phyloP scores from a whole-genome alignment of 768 basidiomycete genomes.

The Russula sp. region DNA sequence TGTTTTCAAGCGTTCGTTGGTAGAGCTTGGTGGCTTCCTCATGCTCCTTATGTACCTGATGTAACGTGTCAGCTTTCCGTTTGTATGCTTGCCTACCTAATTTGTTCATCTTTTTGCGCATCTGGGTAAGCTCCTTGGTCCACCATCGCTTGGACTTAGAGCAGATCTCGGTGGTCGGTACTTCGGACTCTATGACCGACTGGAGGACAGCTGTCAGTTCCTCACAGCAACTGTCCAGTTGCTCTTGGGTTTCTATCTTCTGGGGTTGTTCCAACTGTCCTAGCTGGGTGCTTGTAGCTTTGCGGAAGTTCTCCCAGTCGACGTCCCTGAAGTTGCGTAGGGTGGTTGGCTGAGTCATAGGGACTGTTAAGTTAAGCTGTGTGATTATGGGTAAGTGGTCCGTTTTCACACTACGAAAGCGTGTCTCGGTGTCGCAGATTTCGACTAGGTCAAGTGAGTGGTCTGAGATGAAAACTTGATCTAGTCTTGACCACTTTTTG shows the following conservation, averaged over 20 bases:
- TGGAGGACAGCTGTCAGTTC: not conserved
- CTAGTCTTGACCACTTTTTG: not conserved
- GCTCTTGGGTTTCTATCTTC: not conserved
- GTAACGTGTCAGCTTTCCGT: not conserved
- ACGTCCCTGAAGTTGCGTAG: not conserved
- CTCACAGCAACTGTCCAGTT: not conserved
- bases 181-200: not conserved
- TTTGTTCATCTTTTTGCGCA: not conserved
- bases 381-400: not conserved
- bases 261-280: not conserved
- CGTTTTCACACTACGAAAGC: not conserved
- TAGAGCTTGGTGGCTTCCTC: slow-evolving; percentile 4
- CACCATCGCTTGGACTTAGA: not conserved
- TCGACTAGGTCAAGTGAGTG: not conserved
- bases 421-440: not conserved
- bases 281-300: fast-evolving
- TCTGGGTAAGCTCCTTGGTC: not conserved
- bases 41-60: slow-evolving; percentile 2
- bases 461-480: not conserved
- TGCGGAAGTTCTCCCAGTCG: not conserved
- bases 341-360: too few species aligned
- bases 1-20: slow-evolving; percentile 11
- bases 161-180: not conserved
- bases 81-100: not conserved
- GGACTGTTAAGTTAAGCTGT: not conserved